Evolutionary conservation across 2,329 filamentous ascomycete genomes (phyloP), one percentile per base, ranked within the genome.

Genomic region (Cordyceps fumosorosea): DNA sequence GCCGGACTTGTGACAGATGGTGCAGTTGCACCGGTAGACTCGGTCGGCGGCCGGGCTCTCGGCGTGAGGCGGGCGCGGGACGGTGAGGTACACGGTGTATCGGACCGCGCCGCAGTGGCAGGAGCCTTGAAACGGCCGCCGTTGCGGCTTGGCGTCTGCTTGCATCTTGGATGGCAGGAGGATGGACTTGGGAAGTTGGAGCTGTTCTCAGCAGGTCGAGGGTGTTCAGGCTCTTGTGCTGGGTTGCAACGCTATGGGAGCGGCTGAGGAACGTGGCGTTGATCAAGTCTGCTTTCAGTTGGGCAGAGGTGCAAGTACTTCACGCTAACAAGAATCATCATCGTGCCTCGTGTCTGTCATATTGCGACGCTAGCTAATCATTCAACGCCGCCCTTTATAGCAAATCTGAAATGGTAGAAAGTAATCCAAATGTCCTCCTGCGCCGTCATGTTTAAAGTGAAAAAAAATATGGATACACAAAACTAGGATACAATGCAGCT

Each of bases 1-100:
- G 16, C 74, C 75, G 64, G 76, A 72, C 65, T 82, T 82, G 55
- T 80, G 77, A 68, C 80, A 82, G 12, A 76, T 74, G 12, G 70
- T 76, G 68, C 80, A 82, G 64, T 82, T 82, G 72, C 79, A 82
- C 65, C 75, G 66, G 61, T 71, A 71, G 52, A 71, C 10, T 24
- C 54, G 24, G 16, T 62, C 55, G 6, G 11, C 60, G 1, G 55
- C 24, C 32, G 45, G 32, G 16, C 14, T 47, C n/a, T 55, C 51
- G 40, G 56, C 20, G 2, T 3, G 32, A 5, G 56, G 32, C 34
- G 22, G 45, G 26, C 40, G 53, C n/a, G 78, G 78, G 6, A 80
- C 70, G 3, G 73, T 75, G 56, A 80, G 69, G 48, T 73, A 75
- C 56, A 74, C 64, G 52, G 76, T 70, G 65, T 79, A 81, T 59